These are phyloP conservation scores for Rhynchosporium secalis DNA, from an alignment of 2,329 filamentous ascomycete genomes.

Conservation along the genomic window DNA sequence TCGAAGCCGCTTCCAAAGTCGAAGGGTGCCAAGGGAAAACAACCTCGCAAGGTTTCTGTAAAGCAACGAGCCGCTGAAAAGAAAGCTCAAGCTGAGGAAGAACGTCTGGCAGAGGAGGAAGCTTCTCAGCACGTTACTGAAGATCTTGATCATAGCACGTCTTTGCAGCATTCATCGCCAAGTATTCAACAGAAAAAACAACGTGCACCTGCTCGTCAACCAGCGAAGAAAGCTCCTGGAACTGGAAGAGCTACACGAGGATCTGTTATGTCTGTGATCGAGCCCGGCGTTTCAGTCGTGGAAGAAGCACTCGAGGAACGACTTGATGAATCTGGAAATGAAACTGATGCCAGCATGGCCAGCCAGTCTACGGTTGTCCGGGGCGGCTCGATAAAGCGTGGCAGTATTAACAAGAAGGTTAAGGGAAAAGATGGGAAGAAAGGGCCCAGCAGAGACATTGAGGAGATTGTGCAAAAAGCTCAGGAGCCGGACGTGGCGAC, in stretches of 20 bases:
- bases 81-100: conserved; percentile 31
- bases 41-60: conserved; percentile 36
- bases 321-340: conserved; percentile 38
- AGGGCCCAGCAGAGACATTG: conserved; percentile 27
- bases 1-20: conserved; percentile 35
- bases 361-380: conserved; percentile 36
- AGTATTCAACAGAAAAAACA: conserved; percentile 30
- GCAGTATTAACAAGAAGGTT: conserved; percentile 33
- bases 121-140: conserved; percentile 28
- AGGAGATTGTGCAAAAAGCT: conserved; percentile 31
- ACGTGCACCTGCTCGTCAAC: conserved; percentile 25
- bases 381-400: conserved; percentile 26
- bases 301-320: conserved; percentile 30
- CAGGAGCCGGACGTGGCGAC: conserved; percentile 5
- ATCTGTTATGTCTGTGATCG: conserved; percentile 28
- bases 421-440: conserved; percentile 36
- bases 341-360: conserved; percentile 39
- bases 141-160: conserved; percentile 34
- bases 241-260: conserved; percentile 26
- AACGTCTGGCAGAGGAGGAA: conserved; percentile 23
- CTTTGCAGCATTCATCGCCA: conserved; percentile 31
- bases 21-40: conserved; percentile 36
- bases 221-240: conserved; percentile 21
- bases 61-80: conserved; percentile 37
- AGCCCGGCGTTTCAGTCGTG: conserved; percentile 20